Evolutionary conservation across 192 early-diverging fungal species (phyloP).

Genomic region (Dispira simplex): DNA sequence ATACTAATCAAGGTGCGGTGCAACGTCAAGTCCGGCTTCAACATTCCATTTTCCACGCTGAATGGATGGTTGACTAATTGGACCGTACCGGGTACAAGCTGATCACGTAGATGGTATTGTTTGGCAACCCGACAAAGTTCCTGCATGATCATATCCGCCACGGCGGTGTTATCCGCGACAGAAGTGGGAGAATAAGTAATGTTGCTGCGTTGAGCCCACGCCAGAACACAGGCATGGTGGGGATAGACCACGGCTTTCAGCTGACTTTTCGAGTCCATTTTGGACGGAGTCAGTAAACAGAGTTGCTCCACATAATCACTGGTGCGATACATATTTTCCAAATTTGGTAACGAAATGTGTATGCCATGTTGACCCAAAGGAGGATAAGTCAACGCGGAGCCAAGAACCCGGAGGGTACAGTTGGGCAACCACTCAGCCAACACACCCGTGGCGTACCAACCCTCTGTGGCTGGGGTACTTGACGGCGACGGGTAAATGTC

Average conservation of each 20-base stretch:
- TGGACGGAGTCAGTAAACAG: background rate
- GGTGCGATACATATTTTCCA: constrained; percentile 5
- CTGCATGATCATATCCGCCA: background rate
- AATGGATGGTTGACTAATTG: background rate
- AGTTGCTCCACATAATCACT: constrained; percentile 4
- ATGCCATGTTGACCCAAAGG: background rate
- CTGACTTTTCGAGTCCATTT: background rate
- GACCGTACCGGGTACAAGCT: background rate
- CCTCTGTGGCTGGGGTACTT: background rate
- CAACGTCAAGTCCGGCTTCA: background rate
- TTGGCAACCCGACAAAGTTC: background rate
- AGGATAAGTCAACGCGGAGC: background rate
- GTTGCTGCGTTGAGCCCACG: constrained; percentile 1
- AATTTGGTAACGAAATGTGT: background rate
- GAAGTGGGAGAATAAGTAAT: background rate
- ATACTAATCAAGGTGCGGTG: background rate
- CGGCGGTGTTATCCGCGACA: background rate
- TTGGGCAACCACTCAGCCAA: constrained; percentile 1
- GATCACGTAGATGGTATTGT: background rate
- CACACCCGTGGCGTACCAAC: background rate
- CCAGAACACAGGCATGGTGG: background rate
- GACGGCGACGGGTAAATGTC: background rate
- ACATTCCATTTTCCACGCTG: background rate
- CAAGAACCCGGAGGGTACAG: constrained; percentile 1
- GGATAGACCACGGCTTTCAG: constrained; percentile 5